phyloP scores from a whole-genome alignment of 768 basidiomycete genomes.

The Lepiota brunneoincarnata region DNA sequence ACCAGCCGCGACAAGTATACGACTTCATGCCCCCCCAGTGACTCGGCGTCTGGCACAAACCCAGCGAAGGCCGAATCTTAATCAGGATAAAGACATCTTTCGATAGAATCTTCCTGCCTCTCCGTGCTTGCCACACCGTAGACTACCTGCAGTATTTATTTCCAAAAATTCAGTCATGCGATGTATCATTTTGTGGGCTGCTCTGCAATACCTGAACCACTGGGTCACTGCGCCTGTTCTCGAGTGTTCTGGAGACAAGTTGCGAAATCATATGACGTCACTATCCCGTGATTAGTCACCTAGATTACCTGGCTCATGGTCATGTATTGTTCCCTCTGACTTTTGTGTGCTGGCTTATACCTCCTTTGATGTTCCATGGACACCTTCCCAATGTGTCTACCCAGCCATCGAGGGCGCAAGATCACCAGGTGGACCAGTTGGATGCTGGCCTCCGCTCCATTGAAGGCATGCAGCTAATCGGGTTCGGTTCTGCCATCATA shows the following conservation, averaged over 20 bases:
- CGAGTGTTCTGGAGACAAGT: too few species aligned
- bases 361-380: neutral
- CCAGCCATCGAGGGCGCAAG: neutral
- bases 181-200: too few species aligned
- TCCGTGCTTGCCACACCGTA: too few species aligned
- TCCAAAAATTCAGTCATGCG: too few species aligned
- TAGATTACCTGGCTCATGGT: too few species aligned
- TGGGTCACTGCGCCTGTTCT: too few species aligned
- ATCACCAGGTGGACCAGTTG: slow-evolving; percentile 1
- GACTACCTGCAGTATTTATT: too few species aligned
- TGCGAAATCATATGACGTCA: too few species aligned
- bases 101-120: neutral
- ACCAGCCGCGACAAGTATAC: slow-evolving; percentile 29
- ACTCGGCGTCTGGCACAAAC: slow-evolving; percentile 8
- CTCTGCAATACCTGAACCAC: too few species aligned
- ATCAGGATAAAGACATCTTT: slow-evolving; percentile 16
- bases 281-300: too few species aligned
- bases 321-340: too few species aligned
- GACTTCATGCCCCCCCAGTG: slow-evolving; percentile 32
- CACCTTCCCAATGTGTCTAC: neutral
- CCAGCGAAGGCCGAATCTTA: slow-evolving; percentile 20
- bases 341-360: neutral
- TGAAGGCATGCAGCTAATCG: neutral
- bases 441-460: slow-evolving; percentile 8
- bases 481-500: neutral